Evolutionary conservation across 2,329 filamentous ascomycete species (phyloP), one percentile per base, ranked within the genome.

Genomic region (Acarospora socialis): DNA sequence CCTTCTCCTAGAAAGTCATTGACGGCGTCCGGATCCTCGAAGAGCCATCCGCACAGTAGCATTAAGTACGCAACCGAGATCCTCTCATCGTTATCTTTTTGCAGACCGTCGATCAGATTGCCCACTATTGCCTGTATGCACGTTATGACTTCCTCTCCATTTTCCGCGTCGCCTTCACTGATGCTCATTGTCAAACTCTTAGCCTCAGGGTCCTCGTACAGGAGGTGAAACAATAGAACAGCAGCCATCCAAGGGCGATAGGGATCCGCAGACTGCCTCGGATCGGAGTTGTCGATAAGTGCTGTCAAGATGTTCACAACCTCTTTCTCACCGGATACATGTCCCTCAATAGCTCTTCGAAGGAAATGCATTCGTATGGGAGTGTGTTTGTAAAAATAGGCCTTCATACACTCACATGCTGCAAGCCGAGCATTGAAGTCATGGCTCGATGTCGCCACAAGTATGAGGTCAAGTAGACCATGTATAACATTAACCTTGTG

Each of bases 1-100:
- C 82, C 87, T 53, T 98, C 90, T 4, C 75, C 77, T 2, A 98
- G 65, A 41, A 98, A 84, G 53, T 98, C 84, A 52, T 95, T 84
- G 12, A 95, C 82, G 2, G 79, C 86, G 45, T 84, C 79, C 5
- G 83, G 73, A 44, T 93, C 84, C 50, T 98, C 87, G 50, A 86
- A 98, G 7, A 95, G 63, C 81, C 87, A 93, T 15, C 78, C 76
- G 20, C 80, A 74, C 3, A 98, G 68, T 7, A 95, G 59, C 77
- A 92, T 94, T 9, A 94, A 58, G 50, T 93, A 93, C 4, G 80
- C 87, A 24, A 92, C 70, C 0, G 79, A 67, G 39, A 92, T 68
- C 18, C 86, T 70, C 43, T 81, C 71, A 47, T 95, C 83, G 29
- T 84, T 76, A 9, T 70, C 70, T 22, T 77, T 71, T 44, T 82